These are phyloP conservation scores for Forsythia viridissima DNA, from an alignment of 257 asterid genomes.

Conservation along the genomic window DNA sequence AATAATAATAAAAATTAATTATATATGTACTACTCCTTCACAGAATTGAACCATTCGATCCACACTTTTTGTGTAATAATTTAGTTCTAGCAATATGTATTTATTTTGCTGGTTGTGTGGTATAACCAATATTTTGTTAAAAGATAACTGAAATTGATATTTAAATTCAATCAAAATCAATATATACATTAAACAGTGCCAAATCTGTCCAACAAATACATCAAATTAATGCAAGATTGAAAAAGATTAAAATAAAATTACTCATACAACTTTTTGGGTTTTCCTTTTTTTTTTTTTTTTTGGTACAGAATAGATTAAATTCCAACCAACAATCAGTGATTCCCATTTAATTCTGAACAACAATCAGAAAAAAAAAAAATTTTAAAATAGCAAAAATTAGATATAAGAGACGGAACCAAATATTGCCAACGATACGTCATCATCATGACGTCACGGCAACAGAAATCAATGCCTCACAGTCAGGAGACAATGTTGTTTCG, in stretches of 20 bases:
- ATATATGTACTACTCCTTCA: no score
- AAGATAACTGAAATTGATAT: neutral
- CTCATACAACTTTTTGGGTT: no score
- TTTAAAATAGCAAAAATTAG: neutral
- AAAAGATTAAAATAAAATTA: no score
- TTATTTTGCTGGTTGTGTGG: no score
- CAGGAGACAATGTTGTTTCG: conserved; percentile 31
- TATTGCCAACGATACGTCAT: conserved; percentile 22
- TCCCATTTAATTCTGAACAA: conserved; percentile 23
- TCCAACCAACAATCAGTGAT: conserved; percentile 16
- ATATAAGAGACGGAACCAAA: neutral
- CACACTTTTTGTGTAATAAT: no score
- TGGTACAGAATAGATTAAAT: no score
- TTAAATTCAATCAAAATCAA: neutral
- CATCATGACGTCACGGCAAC: conserved; percentile 49
- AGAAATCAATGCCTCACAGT: conserved; percentile 52
- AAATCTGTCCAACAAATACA: neutral
- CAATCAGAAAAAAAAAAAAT: conserved; percentile 16
- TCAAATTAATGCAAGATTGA: neutral
- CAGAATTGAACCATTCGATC: no score
- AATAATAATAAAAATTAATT: no score
- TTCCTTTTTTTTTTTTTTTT: no score
- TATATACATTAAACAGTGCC: no score
- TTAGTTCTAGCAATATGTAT: no score
- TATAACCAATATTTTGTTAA: no score